phyloP scores from a whole-genome alignment of 805 yeast genomes.

The Lipomyces starkeyi region DNA sequence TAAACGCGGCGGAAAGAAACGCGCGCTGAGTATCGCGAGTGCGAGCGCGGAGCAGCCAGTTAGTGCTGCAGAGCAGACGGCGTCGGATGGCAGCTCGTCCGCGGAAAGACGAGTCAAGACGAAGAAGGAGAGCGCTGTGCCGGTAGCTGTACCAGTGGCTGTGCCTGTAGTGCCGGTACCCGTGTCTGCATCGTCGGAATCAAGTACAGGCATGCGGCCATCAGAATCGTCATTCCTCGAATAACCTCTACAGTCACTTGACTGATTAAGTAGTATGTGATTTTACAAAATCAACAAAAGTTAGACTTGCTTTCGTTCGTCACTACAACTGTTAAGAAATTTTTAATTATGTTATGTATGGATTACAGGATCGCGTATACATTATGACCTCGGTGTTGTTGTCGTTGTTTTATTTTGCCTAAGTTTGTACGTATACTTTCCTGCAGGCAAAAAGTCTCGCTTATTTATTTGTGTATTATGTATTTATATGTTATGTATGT shows the following conservation, averaged over 20 bases:
- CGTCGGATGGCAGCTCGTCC: not conserved
- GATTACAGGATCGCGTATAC: not conserved
- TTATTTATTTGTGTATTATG: not conserved
- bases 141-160: not conserved
- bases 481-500: not conserved
- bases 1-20: constrained; percentile 54
- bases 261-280: not conserved
- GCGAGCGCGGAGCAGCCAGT: constrained; percentile 11
- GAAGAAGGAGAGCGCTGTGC: not conserved
- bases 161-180: not conserved
- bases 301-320: not conserved
- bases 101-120: constrained; percentile 3
- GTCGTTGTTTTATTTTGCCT: not conserved
- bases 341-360: not conserved
- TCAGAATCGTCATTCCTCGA: not conserved
- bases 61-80: not conserved
- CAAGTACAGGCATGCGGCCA: not conserved
- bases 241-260: not conserved
- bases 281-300: not conserved
- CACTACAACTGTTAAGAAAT: not conserved
- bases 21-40: constrained; percentile 35
- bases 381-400: constrained; percentile 1
- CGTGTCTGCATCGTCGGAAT: not conserved
- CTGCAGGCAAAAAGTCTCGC: not conserved
- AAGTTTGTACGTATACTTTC: not conserved